Percentiles rank a stretch among this genome's conserved stretches.
Evolutionary conservation across 2,329 filamentous ascomycete genomes (phyloP).

Genomic region (Colletotrichum simmondsii): DNA sequence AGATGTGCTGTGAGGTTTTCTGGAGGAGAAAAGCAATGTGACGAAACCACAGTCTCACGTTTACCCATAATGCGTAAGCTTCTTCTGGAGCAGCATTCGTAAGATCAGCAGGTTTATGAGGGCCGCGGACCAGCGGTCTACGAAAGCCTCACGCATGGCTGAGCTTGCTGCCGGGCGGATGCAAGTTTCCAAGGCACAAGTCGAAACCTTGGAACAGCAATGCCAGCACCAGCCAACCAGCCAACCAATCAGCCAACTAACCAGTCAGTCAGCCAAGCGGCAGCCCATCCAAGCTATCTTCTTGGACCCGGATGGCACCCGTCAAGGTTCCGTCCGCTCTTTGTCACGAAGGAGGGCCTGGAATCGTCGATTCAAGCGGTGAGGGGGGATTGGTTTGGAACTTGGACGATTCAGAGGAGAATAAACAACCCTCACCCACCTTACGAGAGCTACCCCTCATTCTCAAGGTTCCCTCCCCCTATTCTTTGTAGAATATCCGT

Average conservation of each 20-base stretch:
- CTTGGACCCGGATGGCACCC: neutral
- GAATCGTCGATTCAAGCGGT: neutral
- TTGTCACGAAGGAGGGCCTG: neutral
- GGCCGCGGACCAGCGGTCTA: neutral
- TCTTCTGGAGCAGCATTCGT: neutral
- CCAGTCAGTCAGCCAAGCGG: neutral
- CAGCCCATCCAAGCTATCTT: neutral
- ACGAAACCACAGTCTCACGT: neutral
- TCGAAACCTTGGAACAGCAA: neutral
- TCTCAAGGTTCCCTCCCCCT: neutral
- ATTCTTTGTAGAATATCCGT: no score
- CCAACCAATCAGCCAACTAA: neutral
- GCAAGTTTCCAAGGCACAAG: neutral
- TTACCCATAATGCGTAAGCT: neutral
- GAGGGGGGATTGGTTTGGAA: neutral
- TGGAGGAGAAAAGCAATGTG: neutral
- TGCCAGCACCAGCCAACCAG: neutral
- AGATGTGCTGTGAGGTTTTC: neutral
- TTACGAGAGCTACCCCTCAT: conserved; percentile 15
- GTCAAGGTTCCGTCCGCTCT: neutral
- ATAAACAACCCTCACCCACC: neutral
- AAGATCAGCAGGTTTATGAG: neutral
- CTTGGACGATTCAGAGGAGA: neutral
- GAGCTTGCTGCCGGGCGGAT: neutral
- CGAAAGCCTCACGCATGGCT: neutral